Percentiles rank a stretch among this genome's conserved stretches.
phyloP scores from a whole-genome alignment of 83 land plant genomes.

The Thuja plicata region DNA sequence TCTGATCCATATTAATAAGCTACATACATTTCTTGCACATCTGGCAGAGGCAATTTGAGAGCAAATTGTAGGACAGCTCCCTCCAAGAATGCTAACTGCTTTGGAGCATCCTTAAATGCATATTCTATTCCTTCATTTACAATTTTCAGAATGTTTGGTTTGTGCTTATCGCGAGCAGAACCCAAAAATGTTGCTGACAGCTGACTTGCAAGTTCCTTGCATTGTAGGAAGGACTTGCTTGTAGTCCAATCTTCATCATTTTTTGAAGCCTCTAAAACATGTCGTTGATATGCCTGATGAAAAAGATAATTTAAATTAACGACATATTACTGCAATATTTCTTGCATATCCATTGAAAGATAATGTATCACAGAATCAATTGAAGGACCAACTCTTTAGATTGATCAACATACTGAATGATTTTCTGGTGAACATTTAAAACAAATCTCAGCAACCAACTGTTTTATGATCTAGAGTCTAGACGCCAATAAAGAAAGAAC shows the following conservation, averaged over 20 bases:
- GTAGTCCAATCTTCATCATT: conserved; percentile 53
- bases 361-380: background rate
- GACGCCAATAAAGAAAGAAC: background rate
- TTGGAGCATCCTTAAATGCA: conserved; percentile 84
- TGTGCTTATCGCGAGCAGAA: conserved; percentile 79
- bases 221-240: conserved; percentile 51
- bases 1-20: background rate
- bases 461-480: background rate
- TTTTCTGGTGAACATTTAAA: background rate
- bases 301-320: background rate
- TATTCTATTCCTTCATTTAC: conserved; percentile 74
- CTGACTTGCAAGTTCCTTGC: conserved; percentile 80
- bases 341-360: background rate
- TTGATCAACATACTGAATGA: background rate
- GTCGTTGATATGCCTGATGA: conserved; percentile 70
- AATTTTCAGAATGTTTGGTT: conserved; percentile 65
- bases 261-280: conserved; percentile 33
- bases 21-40: conserved; percentile 81
- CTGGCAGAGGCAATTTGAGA: conserved; percentile 67
- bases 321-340: background rate
- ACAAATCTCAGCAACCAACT: background rate
- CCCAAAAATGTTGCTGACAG: conserved; percentile 80
- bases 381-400: background rate
- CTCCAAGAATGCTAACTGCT: conserved; percentile 80
- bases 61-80: conserved; percentile 81